These are phyloP conservation scores for Fraxinus latifolia DNA, from an alignment of 305 asterid genomes.

Conservation along the genomic window DNA sequence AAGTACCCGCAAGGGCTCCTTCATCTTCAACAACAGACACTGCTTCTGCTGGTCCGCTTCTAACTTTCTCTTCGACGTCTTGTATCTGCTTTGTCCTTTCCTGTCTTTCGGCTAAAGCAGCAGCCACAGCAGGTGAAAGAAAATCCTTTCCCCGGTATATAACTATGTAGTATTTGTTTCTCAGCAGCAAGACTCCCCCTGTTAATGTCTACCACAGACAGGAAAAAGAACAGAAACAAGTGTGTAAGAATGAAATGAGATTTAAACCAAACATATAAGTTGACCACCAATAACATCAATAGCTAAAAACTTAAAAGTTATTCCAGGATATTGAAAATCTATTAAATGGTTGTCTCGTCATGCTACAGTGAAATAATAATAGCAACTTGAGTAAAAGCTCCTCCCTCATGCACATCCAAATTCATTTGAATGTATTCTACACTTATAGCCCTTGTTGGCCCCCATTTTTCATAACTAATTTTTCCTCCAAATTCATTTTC, in stretches of 20 bases:
- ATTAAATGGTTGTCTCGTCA: constrained; percentile 7
- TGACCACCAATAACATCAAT: constrained; percentile 8
- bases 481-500: not conserved
- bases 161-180: constrained; percentile 91
- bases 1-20: constrained; percentile 73
- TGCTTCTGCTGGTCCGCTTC: constrained; percentile 39
- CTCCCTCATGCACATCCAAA: constrained; percentile 1
- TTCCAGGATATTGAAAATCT: not conserved
- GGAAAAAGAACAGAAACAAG: constrained; percentile 3
- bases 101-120: constrained; percentile 79
- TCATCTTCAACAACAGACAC: constrained; percentile 46
- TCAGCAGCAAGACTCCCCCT: constrained; percentile 85
- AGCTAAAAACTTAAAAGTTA: constrained; percentile 14
- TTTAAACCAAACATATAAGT: constrained; percentile 9
- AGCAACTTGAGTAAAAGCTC: not conserved
- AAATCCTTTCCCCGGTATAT: constrained; percentile 98
- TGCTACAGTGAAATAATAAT: constrained; percentile 7
- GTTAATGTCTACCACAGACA: constrained; percentile 59
- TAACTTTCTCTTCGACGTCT: constrained; percentile 78
- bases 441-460: not conserved
- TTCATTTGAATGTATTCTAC: constrained; percentile 11
- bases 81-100: constrained; percentile 80
- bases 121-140: constrained; percentile 78
- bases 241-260: not conserved
- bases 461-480: not conserved